These are phyloP conservation scores for Rhizopogon roseolus DNA, from an alignment of 768 basidiomycete species.

Conservation along the genomic window DNA sequence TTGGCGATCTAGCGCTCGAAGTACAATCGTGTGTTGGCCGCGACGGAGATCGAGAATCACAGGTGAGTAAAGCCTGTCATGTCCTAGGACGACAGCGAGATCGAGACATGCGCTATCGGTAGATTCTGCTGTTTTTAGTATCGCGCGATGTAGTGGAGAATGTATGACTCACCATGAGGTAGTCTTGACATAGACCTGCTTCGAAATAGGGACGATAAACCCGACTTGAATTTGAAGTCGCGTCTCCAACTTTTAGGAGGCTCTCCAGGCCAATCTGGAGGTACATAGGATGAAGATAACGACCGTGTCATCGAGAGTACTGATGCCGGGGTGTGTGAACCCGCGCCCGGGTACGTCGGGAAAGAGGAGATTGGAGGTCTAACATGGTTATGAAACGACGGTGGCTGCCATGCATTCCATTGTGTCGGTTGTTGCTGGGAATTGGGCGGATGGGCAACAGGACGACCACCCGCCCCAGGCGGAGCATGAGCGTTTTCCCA, in stretches of 20 bases:
- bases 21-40: slow-evolving; percentile 33
- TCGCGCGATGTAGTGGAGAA: neutral
- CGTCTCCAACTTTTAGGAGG: slow-evolving; percentile 24
- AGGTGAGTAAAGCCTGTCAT: slow-evolving; percentile 28
- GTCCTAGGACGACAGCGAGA: slow-evolving; percentile 17
- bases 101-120: slow-evolving; percentile 22
- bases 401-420: slow-evolving; percentile 15
- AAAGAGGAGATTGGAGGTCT: slow-evolving; percentile 14
- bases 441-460: neutral
- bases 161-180: slow-evolving; percentile 14
- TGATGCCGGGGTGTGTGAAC: slow-evolving; percentile 16
- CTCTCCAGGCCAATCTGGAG: slow-evolving; percentile 11
- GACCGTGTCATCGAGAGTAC: neutral
- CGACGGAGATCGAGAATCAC: slow-evolving; percentile 48
- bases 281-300: slow-evolving; percentile 2
- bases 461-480: slow-evolving; percentile 3
- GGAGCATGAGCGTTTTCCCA: slow-evolving; percentile 8
- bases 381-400: slow-evolving; percentile 10
- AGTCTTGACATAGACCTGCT: slow-evolving; percentile 8
- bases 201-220: slow-evolving; percentile 25
- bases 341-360: slow-evolving; percentile 7
- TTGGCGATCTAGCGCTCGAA: slow-evolving; percentile 40
- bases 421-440: slow-evolving; percentile 8
- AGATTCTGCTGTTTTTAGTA: slow-evolving; percentile 7
- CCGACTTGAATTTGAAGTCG: slow-evolving; percentile 28